Evolutionary conservation across 345 rosid species (phyloP), one percentile per base, ranked within the genome.

Genomic region (Moricandia arvensis): DNA sequence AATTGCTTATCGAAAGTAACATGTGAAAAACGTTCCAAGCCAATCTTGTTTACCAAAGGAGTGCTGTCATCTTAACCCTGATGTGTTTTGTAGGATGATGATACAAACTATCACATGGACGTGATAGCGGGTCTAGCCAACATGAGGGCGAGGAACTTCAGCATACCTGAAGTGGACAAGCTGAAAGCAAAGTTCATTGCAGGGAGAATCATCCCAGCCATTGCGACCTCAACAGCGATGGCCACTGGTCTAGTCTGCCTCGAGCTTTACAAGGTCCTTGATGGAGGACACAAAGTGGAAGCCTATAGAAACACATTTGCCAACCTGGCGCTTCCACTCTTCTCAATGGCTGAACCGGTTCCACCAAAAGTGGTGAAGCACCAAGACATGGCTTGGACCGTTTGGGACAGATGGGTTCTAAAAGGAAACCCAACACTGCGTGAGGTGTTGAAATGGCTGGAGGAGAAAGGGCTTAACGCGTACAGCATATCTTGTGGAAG

Each of bases 391-490:
- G 85, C 88, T 58, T 93, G 98, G 95, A 93, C 95, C 0, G 97
- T 90, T 33, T 93, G 98, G 98, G 97, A 93, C 86, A 80, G 97
- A 76, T 93, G 98, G 98, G 80, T 89, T 8, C 64, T 93, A 5
- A 80, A 54, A 72, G 83, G 83, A 69, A 87, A 93, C 82, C 96
- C 97, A 3, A 90, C 90, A 6, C 76, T 93, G 58, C 83, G 88
- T 69, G 97, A 89, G 73, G 91, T 93, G 38, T 82, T 93, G 16
- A 83, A 86, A 66, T 93, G 98, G 98, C 88, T 93, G 43, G 80
- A 85, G 81, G 80, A 84, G 4, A 90, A 89, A 75, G 98, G 98
- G 13, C 85, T 93, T 13, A 82, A 71, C 24, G 98, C 98, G 0
- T 93, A 93, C 81, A 93, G 97, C 80, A 90, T 93, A 9, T 93